Conservation (phyloP, 2,329 filamentous ascomycete genomes). For the Reticulascus tulasneorum region DNA sequence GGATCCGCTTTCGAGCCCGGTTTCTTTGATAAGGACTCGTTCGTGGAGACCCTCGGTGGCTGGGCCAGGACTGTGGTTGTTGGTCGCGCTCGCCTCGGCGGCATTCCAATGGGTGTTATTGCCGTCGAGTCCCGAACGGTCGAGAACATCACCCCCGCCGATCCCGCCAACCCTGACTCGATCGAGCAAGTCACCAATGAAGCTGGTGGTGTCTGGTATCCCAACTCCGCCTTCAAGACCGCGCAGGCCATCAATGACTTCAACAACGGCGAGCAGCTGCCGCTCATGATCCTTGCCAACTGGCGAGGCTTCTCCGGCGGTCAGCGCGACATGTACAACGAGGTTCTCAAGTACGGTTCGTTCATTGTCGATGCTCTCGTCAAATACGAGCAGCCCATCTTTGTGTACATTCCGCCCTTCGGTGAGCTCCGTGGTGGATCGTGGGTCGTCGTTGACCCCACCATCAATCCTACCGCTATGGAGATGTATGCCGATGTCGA, state of each 20-base stretch:
- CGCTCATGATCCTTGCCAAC: conserved; percentile 98
- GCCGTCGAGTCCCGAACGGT: conserved; percentile 92
- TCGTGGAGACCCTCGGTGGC: conserved; percentile 92
- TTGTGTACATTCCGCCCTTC: conserved; percentile 96
- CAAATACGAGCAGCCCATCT: conserved; percentile 98
- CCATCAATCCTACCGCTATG: conserved; percentile 95
- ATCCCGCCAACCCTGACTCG: conserved; percentile 96
- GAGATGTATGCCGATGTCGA: conserved; percentile 99
- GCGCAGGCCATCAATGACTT: conserved; percentile 98
- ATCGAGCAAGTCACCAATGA: conserved; percentile 93
- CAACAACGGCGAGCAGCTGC: conserved; percentile 97
- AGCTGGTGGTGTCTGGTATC: conserved; percentile 99
- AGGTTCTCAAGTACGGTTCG: conserved; percentile 98
- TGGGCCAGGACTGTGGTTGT: conserved; percentile 98
- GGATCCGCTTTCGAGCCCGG: conserved; percentile 70
- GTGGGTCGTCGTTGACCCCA: conserved; percentile 98
- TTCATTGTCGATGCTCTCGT: conserved; percentile 98
- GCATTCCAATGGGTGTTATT: conserved; percentile 98
- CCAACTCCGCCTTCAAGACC: conserved; percentile 99
- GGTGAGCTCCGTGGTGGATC: conserved; percentile 98
- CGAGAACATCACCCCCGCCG: conserved; percentile 94
- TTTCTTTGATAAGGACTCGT: conserved; percentile 95
- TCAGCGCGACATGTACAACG: conserved; percentile 99
- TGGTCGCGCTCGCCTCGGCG: conserved; percentile 90
- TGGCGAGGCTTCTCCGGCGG: conserved; percentile 99